Base-by-base conservation (phyloP, 1,284 basidiomycete species). In the Sanguinoderma infundibulare region DNA sequence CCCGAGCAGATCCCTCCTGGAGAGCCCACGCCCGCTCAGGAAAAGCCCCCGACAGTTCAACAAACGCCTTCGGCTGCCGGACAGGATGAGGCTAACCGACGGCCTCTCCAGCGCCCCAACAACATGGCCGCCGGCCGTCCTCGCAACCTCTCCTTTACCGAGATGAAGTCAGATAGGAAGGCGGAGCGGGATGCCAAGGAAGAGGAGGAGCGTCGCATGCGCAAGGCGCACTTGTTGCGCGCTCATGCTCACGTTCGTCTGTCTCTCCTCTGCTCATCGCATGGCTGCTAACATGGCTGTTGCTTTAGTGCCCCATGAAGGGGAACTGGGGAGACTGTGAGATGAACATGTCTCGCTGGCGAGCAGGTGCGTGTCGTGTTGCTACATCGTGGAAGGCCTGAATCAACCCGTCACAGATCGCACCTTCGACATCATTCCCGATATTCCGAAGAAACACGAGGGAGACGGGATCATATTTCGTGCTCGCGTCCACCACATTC, bases 321-420 rank as follows among this genome's bases (percentile, higher is more conserved):
- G 83, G 86, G 63, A 85, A 85, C 74, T 91, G 89, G 73, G 89
- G 88, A 58, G 82, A 85, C 71, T 76, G 86, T 1, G 84, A 85
- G 0, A 72, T 89, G 57, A 86, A 87, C 56, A 66, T 66, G 67
- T 68, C 70, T 2, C 70, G 73, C 47, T 44, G 59, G 7, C 64
- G 62, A 12, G 17, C 38, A 40, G 57, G 68, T 67, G 32, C 28
- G 66, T 59, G 0, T 2, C 12, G 14, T 3, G 15, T 10, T 46
- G 49, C 17, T 36, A 5, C 20, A 1, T 12, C 22, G n/a, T 46
- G 2, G 42, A 6, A 7, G 28, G 5, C 15, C 6, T 12, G 26
- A 28, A 28, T 17, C 22, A 28, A 1, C 32, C 12, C 20, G 70
- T 79, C 40, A 81, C 72, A 85, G 82, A 62, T 77, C 59, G 51